Evolutionary conservation across 129 eudicot genomes (phyloP).

Genomic region (Helichrysum umbraculigerum): DNA sequence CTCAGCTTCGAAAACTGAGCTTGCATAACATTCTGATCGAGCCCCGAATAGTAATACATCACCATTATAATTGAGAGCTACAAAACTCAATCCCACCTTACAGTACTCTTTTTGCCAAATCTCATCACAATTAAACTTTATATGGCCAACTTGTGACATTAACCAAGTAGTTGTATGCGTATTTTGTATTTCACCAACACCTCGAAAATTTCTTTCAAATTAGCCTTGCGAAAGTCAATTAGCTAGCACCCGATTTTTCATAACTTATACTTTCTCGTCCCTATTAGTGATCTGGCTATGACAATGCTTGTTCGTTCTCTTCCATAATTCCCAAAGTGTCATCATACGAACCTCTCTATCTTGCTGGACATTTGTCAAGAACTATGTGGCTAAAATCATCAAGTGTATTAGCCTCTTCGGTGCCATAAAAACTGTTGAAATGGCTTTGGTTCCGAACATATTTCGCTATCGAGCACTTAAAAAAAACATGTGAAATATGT

Average conservation of each 20-base stretch:
- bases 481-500: no score
- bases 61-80: neutral
- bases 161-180: neutral
- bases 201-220: neutral
- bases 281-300: neutral
- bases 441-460: neutral
- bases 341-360: neutral
- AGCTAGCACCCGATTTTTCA: neutral
- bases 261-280: neutral
- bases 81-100: neutral
- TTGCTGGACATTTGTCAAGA: neutral
- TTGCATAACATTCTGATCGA: neutral
- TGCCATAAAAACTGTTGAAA: neutral
- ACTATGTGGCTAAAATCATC: neutral
- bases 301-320: neutral
- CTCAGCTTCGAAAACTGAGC: no score
- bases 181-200: neutral
- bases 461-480: no score
- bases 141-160: neutral
- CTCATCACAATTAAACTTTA: neutral
- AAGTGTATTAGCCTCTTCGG: neutral
- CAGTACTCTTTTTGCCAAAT: neutral
- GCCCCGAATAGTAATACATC: neutral
- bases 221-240: neutral
- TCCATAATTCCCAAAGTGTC: no score